Base-by-base conservation (phyloP, 2,329 filamentous ascomycete genomes). In the Aspergillus sp. region DNA sequence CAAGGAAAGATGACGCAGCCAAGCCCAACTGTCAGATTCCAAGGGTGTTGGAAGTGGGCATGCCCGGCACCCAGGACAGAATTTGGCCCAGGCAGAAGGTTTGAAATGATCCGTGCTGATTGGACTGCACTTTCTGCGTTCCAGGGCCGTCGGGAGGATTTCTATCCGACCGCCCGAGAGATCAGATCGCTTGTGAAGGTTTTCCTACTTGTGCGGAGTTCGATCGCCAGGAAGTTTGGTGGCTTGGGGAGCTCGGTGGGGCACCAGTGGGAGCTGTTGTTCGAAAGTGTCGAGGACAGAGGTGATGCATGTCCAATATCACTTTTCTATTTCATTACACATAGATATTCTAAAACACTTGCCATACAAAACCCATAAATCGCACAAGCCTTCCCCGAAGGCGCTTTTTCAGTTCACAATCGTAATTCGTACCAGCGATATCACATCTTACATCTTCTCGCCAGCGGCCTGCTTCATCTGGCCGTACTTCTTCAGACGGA, bases 401-500 rank as follows among this genome's bases (percentile, higher is more conserved):
- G 39, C 40, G 23, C 53, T 37, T 56, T 56, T 56, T 40, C 50
- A 50, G 47, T 47, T 51, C 46, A 53, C 50, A 57, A 55, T 55
- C 51, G 33, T 58, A 49, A 58, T 55, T 53, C 49, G 27, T 53
- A 46, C 52, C 47, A 37, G 37, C 21, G 14, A 50, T 46, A n/a
- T 54, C 40, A 17, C 40, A 44, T 39, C 40, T 53, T 55, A 50
- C 55, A 62, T 11, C 58, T 41, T 58, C 56, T 58, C 56, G 21
- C 56, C 56, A 51, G 56, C 56, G 35, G 50, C 56, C 51, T 58
- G 51, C 56, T 58, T 58, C 56, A 58, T 58, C 51, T 58, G 69
- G 40, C 76, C 76, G 64, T 77, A 79, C 68, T 79, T 79, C 75
- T 78, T 78, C 55, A 78, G 65, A 48, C 66, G 70, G 60, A 75